These are phyloP conservation scores for Blepharisma japonicum DNA, from an alignment of 73 alveolate genomes.

Conservation along the genomic window DNA sequence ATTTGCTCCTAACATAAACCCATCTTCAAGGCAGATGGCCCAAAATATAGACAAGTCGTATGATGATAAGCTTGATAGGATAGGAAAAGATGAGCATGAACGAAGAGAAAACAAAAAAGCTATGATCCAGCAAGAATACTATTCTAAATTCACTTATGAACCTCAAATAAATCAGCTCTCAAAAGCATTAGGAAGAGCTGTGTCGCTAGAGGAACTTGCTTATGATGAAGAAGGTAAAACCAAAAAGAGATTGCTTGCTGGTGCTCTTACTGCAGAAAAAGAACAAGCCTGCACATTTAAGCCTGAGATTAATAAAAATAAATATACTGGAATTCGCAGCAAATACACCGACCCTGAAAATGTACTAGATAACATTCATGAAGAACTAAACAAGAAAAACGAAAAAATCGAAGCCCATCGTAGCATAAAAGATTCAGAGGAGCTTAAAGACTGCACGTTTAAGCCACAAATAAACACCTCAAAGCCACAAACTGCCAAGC, in stretches of 20 bases:
- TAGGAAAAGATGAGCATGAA: not conserved
- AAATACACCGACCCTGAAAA: constrained; percentile 6
- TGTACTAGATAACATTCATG: not conserved
- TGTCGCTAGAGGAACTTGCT: not conserved
- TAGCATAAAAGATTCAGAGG: not conserved
- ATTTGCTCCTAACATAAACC: not conserved
- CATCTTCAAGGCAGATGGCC: not conserved
- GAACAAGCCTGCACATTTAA: not conserved
- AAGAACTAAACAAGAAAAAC: not conserved
- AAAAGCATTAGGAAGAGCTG: not conserved
- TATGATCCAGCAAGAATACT: constrained; percentile 12
- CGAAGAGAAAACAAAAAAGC: constrained; percentile 6
- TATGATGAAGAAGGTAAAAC: not conserved
- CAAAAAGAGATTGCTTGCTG: constrained; percentile 3
- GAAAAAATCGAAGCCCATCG: not conserved
- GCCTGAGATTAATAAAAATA: not conserved
- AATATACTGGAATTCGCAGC: not conserved
- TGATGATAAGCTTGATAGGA: constrained; percentile 15
- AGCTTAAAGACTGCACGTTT: constrained; percentile 5
- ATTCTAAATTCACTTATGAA: constrained; percentile 15
- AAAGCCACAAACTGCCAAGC: not conserved
- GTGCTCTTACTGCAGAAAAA: not conserved
- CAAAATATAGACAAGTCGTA: not conserved
- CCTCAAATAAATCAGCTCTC: constrained; percentile 18
- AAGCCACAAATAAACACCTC: not conserved